These are phyloP conservation scores for Agaricus blazei DNA, from an alignment of 768 basidiomycete species.

Conservation along the genomic window DNA sequence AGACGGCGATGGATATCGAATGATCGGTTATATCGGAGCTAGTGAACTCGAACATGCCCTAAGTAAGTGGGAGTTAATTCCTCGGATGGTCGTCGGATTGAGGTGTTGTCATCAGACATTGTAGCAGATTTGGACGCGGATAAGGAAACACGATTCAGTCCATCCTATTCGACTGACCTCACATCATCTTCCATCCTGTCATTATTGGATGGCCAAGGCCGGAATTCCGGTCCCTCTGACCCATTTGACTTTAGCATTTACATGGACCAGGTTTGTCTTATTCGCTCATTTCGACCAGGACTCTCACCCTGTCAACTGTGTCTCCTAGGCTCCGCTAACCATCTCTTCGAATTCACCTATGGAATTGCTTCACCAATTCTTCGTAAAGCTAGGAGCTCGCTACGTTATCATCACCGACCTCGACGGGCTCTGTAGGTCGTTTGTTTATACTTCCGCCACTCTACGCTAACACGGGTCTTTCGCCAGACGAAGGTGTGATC, in stretches of 20 bases:
- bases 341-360: conserved; percentile 82
- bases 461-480: not conserved
- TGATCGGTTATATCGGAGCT: conserved; percentile 88
- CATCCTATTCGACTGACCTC: conserved; percentile 34
- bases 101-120: conserved; percentile 39
- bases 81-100: not conserved
- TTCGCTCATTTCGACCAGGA: not conserved
- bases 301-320: not conserved
- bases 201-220: conserved; percentile 35
- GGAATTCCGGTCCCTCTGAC: conserved; percentile 25
- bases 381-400: conserved; percentile 89
- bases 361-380: conserved; percentile 90
- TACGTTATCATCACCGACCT: conserved; percentile 83
- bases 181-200: conserved; percentile 61
- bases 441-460: not conserved
- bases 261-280: conserved; percentile 72
- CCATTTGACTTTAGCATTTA: conserved; percentile 81
- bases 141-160: conserved; percentile 60
- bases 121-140: conserved; percentile 67
- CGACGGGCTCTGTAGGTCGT: conserved; percentile 70
- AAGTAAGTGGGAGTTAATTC: conserved; percentile 38
- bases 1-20: conserved; percentile 45
- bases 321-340: conserved; percentile 73
- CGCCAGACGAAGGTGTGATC: conserved; percentile 80
- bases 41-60: conserved; percentile 95